Evolutionary conservation across 805 yeast genomes (phyloP).

Genomic region (Kuraishia cidri): DNA sequence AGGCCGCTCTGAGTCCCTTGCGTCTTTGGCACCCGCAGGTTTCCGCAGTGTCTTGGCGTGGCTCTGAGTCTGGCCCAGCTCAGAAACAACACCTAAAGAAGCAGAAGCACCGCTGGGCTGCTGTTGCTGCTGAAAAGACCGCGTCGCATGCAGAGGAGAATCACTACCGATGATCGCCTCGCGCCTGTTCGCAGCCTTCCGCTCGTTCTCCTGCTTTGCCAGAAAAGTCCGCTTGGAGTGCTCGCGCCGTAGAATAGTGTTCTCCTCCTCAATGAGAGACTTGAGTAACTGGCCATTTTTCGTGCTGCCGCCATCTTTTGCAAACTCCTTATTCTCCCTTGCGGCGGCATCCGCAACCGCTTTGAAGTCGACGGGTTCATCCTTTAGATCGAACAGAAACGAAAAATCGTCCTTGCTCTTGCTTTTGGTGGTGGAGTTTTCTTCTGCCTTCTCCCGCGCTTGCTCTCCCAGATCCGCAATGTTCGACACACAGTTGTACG

Average conservation of each 20-base stretch:
- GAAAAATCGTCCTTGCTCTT: slow-evolving; percentile 29
- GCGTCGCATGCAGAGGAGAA: too few relatives aligned
- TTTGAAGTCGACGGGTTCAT: slow-evolving; percentile 22
- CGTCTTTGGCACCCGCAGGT: too few relatives aligned
- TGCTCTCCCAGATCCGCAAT: slow-evolving; percentile 30
- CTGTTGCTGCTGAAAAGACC: too few relatives aligned
- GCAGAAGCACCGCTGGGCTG: too few relatives aligned
- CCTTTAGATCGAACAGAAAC: slow-evolving; percentile 39
- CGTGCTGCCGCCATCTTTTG: slow-evolving; percentile 22
- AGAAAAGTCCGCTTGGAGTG: slow-evolving; percentile 14
- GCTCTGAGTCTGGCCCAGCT: too few relatives aligned
- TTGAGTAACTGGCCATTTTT: slow-evolving; percentile 28
- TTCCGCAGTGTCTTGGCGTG: too few relatives aligned
- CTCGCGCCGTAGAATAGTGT: slow-evolving; percentile 45
- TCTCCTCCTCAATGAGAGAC: slow-evolving; percentile 35
- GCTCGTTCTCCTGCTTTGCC: slow-evolving; percentile 12
- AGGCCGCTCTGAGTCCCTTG: too few relatives aligned
- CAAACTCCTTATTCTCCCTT: slow-evolving; percentile 29
- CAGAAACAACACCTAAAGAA: too few relatives aligned
- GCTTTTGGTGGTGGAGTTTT: slow-evolving; percentile 9
- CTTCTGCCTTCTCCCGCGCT: slow-evolving; percentile 6
- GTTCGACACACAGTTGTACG: slow-evolving; percentile 51
- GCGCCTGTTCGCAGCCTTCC: too few relatives aligned
- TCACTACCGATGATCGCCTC: too few relatives aligned
- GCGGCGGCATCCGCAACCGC: slow-evolving; percentile 30